Evolutionary conservation across 2,329 filamentous ascomycete species (phyloP).

Genomic region (Cladosporium oxysporum): DNA sequence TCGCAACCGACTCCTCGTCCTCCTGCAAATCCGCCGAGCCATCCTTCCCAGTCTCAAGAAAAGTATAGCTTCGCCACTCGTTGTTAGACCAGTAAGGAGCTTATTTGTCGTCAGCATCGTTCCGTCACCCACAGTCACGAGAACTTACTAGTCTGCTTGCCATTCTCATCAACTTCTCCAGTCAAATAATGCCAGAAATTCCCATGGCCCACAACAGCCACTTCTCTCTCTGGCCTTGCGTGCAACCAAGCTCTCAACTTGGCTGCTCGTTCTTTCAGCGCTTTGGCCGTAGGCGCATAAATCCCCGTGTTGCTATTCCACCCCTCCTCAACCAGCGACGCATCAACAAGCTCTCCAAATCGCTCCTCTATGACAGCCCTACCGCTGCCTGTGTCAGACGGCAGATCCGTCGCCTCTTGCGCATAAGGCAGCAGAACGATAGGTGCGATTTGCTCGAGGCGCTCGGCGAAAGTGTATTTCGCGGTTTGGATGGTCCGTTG

Average conservation of each 20-base stretch:
- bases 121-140: no score
- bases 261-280: conserved; percentile 22
- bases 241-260: conserved; percentile 21
- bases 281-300: conserved; percentile 16
- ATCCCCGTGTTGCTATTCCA: conserved; percentile 25
- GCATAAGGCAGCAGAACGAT: conserved; percentile 26
- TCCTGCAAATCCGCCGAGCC: conserved; percentile 22
- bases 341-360: conserved; percentile 23
- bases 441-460: conserved; percentile 13
- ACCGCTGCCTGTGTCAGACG: conserved; percentile 27
- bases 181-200: conserved; percentile 26
- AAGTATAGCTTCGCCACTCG: conserved; percentile 27
- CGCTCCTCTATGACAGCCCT: conserved; percentile 11
- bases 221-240: conserved; percentile 24
- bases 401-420: conserved; percentile 25
- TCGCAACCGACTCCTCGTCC: conserved; percentile 18
- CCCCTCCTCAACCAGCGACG: conserved; percentile 4
- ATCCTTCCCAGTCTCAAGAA: conserved; percentile 19
- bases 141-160: conserved; percentile 14
- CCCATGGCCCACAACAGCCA: conserved; percentile 28
- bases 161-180: conserved; percentile 26
- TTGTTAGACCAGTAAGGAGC: conserved; percentile 26
- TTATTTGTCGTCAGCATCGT: not conserved
- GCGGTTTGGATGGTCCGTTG: conserved; percentile 31
- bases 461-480: conserved; percentile 23